A percentile compares a stretch with the other conserved stretches of the same genome.
Conservation (phyloP, 2,329 filamentous ascomycete genomes). For the Alternaria triticimaculans region DNA sequence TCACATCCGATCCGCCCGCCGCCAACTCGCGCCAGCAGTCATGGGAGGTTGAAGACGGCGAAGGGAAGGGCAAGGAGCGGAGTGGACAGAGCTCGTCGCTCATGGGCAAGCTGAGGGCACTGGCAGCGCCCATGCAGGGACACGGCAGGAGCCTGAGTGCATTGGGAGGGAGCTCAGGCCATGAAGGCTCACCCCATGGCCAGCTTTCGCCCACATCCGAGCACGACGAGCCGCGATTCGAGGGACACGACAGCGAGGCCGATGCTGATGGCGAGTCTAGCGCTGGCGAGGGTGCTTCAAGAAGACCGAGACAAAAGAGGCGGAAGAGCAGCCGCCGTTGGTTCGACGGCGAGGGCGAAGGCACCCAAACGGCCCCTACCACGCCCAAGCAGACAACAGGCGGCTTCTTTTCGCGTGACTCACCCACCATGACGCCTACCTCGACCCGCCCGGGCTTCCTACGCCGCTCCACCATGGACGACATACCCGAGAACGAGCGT, state of each 20-base stretch:
- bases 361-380: slow-evolving; percentile 68
- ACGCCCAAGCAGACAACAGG: slow-evolving; percentile 65
- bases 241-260: slow-evolving; percentile 71
- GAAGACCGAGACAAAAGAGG: slow-evolving; percentile 55
- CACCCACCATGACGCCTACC: slow-evolving; percentile 44
- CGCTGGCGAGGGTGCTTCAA: slow-evolving; percentile 68
- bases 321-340: slow-evolving; percentile 70
- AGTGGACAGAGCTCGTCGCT: slow-evolving; percentile 66
- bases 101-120: slow-evolving; percentile 78
- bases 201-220: slow-evolving; percentile 58
- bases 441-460: slow-evolving; percentile 58
- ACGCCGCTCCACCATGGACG: slow-evolving; percentile 57
- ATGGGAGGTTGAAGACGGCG: slow-evolving; percentile 67
- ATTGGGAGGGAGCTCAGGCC: slow-evolving; percentile 50
- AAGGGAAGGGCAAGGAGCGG: slow-evolving; percentile 61
- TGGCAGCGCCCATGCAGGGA: slow-evolving; percentile 64
- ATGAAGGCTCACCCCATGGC: slow-evolving; percentile 47
- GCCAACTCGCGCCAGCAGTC: slow-evolving; percentile 69
- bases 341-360: slow-evolving; percentile 56
- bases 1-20: slow-evolving; percentile 50
- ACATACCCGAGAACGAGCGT: slow-evolving; percentile 55
- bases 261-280: slow-evolving; percentile 87
- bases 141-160: slow-evolving; percentile 60
- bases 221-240: slow-evolving; percentile 55
- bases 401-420: slow-evolving; percentile 57